These are phyloP conservation scores for Alternaria rosae DNA, from an alignment of 2,329 filamentous ascomycete genomes.

Conservation along the genomic window DNA sequence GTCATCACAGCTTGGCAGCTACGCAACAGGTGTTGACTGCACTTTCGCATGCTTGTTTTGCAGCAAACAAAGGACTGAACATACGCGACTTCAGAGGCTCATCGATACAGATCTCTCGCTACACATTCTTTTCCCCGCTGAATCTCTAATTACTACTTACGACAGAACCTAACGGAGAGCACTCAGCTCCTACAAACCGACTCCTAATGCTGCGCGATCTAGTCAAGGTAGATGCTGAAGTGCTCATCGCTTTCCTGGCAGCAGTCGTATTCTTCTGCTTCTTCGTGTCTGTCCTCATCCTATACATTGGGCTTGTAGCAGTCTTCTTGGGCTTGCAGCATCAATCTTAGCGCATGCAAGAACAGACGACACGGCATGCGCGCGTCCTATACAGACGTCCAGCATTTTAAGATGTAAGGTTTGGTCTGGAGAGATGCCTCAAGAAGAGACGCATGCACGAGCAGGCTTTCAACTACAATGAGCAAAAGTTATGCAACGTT, in stretches of 20 bases:
- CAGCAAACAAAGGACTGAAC: not conserved
- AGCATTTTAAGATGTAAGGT: not conserved
- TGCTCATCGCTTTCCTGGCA: not conserved
- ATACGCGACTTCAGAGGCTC: not conserved
- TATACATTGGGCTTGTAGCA: not conserved
- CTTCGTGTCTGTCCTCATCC: not conserved
- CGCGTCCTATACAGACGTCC: too few species aligned
- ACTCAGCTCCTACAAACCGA: not conserved
- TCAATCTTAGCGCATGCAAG: not conserved
- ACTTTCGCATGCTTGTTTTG: not conserved
- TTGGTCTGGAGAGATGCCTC: not conserved
- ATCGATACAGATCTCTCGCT: not conserved
- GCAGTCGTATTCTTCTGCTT: not conserved
- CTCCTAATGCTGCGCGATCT: not conserved
- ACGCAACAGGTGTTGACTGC: not conserved
- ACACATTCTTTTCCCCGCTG: not conserved
- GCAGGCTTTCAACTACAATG: too few species aligned
- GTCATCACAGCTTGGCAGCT: not conserved
- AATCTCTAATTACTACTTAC: too few species aligned
- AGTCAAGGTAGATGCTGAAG: not conserved
- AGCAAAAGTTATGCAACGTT: not conserved
- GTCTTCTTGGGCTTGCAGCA: not conserved
- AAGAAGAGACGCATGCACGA: not conserved
- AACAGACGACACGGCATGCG: not conserved
- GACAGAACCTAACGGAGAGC: not conserved